Evolutionary conservation across 352 stramenopile genomes (phyloP).

Genomic region (Phytophthora brassicae): DNA sequence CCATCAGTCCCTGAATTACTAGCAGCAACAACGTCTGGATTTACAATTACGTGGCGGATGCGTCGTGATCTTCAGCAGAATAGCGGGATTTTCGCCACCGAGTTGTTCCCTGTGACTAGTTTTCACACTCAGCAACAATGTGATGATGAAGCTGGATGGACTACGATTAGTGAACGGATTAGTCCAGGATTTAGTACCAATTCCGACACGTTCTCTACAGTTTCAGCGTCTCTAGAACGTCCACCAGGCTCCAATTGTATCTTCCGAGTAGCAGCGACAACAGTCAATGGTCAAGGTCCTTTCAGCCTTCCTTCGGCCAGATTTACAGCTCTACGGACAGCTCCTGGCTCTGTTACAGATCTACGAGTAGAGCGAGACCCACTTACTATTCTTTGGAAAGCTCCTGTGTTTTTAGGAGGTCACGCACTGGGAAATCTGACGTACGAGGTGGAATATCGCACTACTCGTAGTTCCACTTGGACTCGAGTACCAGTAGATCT

Average conservation of each 20-base stretch:
- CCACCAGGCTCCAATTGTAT: constrained; percentile 47
- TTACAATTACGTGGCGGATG: constrained; percentile 55
- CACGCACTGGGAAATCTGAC: constrained; percentile 6
- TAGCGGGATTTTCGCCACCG: constrained; percentile 14
- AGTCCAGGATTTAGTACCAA: constrained; percentile 26
- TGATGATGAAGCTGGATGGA: constrained; percentile 47
- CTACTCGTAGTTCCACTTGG: constrained; percentile 47
- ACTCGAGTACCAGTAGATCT: constrained; percentile 11
- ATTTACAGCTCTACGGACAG: constrained; percentile 31
- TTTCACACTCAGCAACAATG: constrained; percentile 63
- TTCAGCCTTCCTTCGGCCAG: constrained; percentile 45
- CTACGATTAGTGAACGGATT: constrained; percentile 32
- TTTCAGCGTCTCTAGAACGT: constrained; percentile 30
- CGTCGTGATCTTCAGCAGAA: constrained; percentile 19
- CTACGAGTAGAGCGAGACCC: constrained; percentile 30
- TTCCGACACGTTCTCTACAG: constrained; percentile 23
- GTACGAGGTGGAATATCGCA: constrained; percentile 57
- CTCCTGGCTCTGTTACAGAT: constrained; percentile 26
- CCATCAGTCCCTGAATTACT: constrained; percentile 49
- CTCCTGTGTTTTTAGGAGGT: constrained; percentile 29
- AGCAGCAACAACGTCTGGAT: constrained; percentile 22
- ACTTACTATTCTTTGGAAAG: constrained; percentile 40
- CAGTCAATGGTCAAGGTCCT: constrained; percentile 51
- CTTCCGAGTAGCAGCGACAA: constrained; percentile 57
- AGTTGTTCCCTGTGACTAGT: constrained; percentile 41